phyloP scores from a whole-genome alignment of 2,329 filamentous ascomycete species.

The Microcera coccophila region DNA sequence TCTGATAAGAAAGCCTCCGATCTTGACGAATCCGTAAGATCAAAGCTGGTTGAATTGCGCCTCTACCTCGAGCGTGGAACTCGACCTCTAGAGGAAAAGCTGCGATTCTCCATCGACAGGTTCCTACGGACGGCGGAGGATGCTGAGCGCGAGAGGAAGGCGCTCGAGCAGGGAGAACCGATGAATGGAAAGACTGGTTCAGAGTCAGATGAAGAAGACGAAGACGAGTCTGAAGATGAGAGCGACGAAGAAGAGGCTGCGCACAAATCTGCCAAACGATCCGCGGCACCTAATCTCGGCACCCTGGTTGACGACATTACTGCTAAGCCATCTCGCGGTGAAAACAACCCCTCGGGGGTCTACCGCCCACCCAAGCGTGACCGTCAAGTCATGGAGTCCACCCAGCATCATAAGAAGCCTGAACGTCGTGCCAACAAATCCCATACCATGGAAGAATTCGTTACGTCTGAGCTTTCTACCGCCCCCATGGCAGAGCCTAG shows the following conservation, averaged over 20 bases:
- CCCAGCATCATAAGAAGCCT: conserved; percentile 55
- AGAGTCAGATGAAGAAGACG: conserved; percentile 30
- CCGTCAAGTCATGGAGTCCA: conserved; percentile 76
- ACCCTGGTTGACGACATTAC: conserved; percentile 33
- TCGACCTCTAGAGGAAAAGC: conserved; percentile 78
- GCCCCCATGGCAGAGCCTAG: conserved; percentile 82
- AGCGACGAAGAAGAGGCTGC: conserved; percentile 30
- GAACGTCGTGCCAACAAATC: conserved; percentile 67
- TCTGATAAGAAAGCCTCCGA: conserved; percentile 36
- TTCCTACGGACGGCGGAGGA: conserved; percentile 85
- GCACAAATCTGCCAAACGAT: conserved; percentile 22
- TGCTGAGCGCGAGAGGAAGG: conserved; percentile 47
- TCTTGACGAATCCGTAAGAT: conserved; percentile 64
- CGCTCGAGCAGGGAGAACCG: conserved; percentile 29
- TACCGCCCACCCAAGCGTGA: conserved; percentile 88
- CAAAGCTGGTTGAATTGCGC: conserved; percentile 86
- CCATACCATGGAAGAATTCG: conserved; percentile 85
- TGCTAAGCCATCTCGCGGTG: conserved; percentile 23
- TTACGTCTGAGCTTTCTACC: conserved; percentile 75
- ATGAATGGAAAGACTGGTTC: conserved; percentile 23
- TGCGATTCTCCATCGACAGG: conserved; percentile 96
- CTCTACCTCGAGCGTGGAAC: conserved; percentile 92
- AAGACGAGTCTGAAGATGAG: conserved; percentile 36
- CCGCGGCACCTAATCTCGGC: conserved; percentile 33
- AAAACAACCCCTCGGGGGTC: conserved; percentile 57